These are phyloP conservation scores for Sphaerulina populicola DNA, from an alignment of 2,329 filamentous ascomycete species.

Conservation along the genomic window DNA sequence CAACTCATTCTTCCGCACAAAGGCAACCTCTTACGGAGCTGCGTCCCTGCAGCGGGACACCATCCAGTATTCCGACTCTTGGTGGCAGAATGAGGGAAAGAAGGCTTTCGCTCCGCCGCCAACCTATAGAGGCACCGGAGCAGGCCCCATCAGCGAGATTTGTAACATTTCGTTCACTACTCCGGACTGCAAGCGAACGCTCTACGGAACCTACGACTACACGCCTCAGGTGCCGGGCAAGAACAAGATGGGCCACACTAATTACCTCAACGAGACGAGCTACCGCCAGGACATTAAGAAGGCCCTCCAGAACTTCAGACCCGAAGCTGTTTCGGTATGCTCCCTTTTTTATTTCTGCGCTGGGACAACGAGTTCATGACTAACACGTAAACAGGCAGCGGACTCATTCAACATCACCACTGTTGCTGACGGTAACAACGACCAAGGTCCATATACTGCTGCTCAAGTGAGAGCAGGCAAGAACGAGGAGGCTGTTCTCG, in stretches of 20 bases:
- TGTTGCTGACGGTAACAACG: constrained; percentile 49
- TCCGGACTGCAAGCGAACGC: constrained; percentile 46
- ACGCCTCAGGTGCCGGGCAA: constrained; percentile 37
- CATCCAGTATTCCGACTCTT: constrained; percentile 16
- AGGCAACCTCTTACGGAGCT: constrained; percentile 15
- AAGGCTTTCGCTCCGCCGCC: constrained; percentile 12
- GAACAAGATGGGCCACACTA: constrained; percentile 41
- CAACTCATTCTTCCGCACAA: constrained; percentile 49
- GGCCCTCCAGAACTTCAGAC: constrained; percentile 50
- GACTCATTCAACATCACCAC: constrained; percentile 51
- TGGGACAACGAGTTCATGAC: neutral
- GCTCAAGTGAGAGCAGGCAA: constrained; percentile 26
- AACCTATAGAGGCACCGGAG: constrained; percentile 2
- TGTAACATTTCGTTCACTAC: constrained; percentile 48
- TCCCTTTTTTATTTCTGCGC: neutral
- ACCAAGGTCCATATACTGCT: constrained; percentile 36
- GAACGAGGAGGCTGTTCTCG: constrained; percentile 52
- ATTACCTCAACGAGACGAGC: constrained; percentile 43
- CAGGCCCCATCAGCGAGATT: constrained; percentile 27
- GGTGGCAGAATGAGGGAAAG: constrained; percentile 20
- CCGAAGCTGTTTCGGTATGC: constrained; percentile 34
- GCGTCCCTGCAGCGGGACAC: constrained; percentile 6
- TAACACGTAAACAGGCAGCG: constrained; percentile 31
- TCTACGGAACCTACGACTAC: constrained; percentile 50
- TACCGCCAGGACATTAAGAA: constrained; percentile 49